Evolutionary conservation across 352 stramenopile genomes (phyloP), one percentile per base, ranked within the genome.

Genomic region (Pythium monospermum): DNA sequence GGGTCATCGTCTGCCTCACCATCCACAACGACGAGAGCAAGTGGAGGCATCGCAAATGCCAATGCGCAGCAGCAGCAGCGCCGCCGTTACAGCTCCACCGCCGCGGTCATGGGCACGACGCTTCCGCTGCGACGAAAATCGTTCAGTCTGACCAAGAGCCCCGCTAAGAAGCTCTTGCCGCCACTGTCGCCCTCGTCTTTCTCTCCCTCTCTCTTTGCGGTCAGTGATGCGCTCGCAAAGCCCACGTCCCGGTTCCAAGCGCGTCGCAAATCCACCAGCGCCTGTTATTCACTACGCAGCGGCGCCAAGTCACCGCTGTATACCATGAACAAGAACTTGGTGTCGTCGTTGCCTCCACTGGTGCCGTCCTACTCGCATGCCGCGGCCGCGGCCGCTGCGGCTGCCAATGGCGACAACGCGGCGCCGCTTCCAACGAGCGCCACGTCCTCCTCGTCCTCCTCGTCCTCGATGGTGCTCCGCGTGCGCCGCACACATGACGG

Each of bases 111-210:
- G 46, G 66, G 64, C 6, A 67, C 61, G 0, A 43, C 61, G 4
- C 64, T 87, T 6, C 60, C 76, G 7, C 53, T 88, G 27, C 65
- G 74, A 8, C 61, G 77, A 15, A 80, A 82, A 41, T 88, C 74
- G 1, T 88, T 88, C 59, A 70, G 64, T 31, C 82, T 86, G 53
- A 88, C 82, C 41, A 74, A 76, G 21, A 77, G 62, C n/a, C 60
- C 77, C 1, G 46, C 59, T 16, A 86, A 85, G 61, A 66, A 59
- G 27, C 27, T 25, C 4, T 48, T 53, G 18, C 37, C 47, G 13
- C 49, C 40, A 10, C n/a, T 38, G 0, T 48, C 28, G 21, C 36
- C 49, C 3, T 19, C 36, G 3, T 18, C 28, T 7, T 6, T 16
- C 12, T 10, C 19, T 37, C 38, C 21, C n/a, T 13, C 30, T 35